Evolutionary conservation across 129 eudicot species (phyloP).

Genomic region (Flaveria sonorensis): DNA sequence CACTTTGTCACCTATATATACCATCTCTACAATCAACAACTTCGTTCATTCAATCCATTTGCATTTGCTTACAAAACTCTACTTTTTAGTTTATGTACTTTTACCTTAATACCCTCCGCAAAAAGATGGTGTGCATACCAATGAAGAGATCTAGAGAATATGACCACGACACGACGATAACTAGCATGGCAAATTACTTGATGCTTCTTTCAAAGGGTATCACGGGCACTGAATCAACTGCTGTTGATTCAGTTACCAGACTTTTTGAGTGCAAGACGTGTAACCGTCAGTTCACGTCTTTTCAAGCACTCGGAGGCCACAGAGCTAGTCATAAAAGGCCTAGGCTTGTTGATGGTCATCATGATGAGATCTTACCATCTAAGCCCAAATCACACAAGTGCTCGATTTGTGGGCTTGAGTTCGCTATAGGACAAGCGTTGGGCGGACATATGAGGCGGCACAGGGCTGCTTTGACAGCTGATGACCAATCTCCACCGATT

Average conservation of each 20-base stretch:
- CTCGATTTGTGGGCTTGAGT: constrained; percentile 76
- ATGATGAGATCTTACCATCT: constrained; percentile 18
- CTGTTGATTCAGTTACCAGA: constrained; percentile 24
- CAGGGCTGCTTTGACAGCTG: constrained; percentile 35
- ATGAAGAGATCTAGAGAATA: constrained; percentile 64
- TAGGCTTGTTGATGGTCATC: constrained; percentile 38
- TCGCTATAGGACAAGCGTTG: constrained; percentile 81
- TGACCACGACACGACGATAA: constrained; percentile 32
- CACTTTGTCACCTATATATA: constrained; percentile 39
- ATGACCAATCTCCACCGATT: constrained; percentile 24
- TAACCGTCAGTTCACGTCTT: constrained; percentile 73
- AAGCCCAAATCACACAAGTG: constrained; percentile 82
- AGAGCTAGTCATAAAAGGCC: constrained; percentile 95
- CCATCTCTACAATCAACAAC: constrained; percentile 17
- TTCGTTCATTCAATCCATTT: constrained; percentile 33
- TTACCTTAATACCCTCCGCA: constrained; percentile 3
- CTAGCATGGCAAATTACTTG: constrained; percentile 69
- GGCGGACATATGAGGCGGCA: constrained; percentile 96
- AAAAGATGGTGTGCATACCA: constrained; percentile 37
- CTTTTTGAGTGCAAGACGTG: constrained; percentile 87
- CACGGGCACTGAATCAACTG: constrained; percentile 16
- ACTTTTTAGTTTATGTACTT: constrained; percentile 25
- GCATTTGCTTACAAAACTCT: constrained; percentile 31
- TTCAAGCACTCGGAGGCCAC: constrained; percentile 95
- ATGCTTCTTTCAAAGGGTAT: constrained; percentile 51